phyloP scores from a whole-genome alignment of 2,329 filamentous ascomycete genomes.

The Aspergillus sp. region DNA sequence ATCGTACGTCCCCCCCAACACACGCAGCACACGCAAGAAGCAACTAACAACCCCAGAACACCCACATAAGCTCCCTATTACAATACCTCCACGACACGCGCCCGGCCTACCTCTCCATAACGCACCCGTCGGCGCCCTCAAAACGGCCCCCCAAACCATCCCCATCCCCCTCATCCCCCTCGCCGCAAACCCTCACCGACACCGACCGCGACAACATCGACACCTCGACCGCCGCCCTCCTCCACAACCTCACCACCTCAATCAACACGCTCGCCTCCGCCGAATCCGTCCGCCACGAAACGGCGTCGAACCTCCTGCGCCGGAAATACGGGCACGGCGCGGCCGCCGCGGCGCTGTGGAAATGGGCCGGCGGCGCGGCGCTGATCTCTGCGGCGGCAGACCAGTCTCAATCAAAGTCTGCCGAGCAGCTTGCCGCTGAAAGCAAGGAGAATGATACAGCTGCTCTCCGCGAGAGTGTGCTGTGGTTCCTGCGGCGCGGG shows the following conservation, averaged over 20 bases:
- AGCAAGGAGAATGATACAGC: conserved; percentile 64
- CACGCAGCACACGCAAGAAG: not conserved
- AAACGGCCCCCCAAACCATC: conserved; percentile 55
- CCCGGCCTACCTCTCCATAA: conserved; percentile 80
- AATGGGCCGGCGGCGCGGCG: conserved; percentile 54
- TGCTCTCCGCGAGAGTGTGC: conserved; percentile 73
- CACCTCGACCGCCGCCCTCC: conserved; percentile 76
- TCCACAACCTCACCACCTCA: conserved; percentile 78
- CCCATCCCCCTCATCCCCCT: conserved; percentile 48
- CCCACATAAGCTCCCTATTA: conserved; percentile 77
- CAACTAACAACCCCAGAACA: conserved; percentile 58
- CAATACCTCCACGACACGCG: conserved; percentile 78
- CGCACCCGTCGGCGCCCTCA: not conserved
- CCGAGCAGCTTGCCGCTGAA: conserved; percentile 71
- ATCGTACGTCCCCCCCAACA: conserved; percentile 57
- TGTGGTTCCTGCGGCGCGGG: conserved; percentile 75
- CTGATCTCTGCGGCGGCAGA: conserved; percentile 23
- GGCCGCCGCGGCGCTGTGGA: conserved; percentile 56
- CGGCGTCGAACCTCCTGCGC: conserved; percentile 65
- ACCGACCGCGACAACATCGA: conserved; percentile 83
- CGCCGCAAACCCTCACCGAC: conserved; percentile 66
- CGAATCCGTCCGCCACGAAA: conserved; percentile 76
- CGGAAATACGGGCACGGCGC: conserved; percentile 63
- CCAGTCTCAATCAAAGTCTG: conserved; percentile 19
- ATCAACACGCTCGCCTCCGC: conserved; percentile 78